Base-by-base conservation (phyloP, 768 basidiomycete species). In the Kwoniella sp. region DNA sequence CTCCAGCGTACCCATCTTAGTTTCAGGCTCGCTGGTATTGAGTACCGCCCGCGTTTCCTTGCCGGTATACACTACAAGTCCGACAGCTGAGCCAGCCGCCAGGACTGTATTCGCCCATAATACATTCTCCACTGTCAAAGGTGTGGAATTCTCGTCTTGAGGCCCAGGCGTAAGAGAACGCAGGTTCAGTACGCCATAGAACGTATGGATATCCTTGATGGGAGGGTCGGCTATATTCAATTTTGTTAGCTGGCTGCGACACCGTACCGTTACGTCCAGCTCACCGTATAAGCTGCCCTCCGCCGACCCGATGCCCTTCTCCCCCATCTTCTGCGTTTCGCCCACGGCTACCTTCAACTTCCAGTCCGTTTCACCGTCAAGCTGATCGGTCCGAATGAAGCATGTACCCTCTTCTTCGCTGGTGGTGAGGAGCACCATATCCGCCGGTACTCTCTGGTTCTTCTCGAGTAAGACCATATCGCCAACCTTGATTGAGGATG, bases 351-450 rank as follows among this genome's bases (percentile, higher is more conserved):
- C 90, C 3, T 91, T 87, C 55, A 97, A 83, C 79, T 99, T 99
- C 96, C 96, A 98, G 74, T 99, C 96, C 2, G 96, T 99, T 82
- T 99, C 96, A 48, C 96, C 96, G 69, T 99, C 96, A 29, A 99
- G 85, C 76, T 98, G 96, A 81, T 99, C 96, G 1, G 95, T 99
- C 11, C 96, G 86, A 67, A 99, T 92, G 81, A 98, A 99, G 79
- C 95, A 97, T 1, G 93, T 93, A 1, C 96, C 96, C 26, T 89
- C 89, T 2, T 87, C 82, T 73, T 99, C 95, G 2, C 88, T 89
- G 0, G 96, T 98, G 48, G 88, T 86, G 11, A 99, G 84, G 11
- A 99, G 84, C 11, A 97, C 86, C 74, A 97, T 85, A 76, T 99
- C 96, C 3, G 96, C 91, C 0, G 96, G 96, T 0, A 99, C 92